phyloP scores from a whole-genome alignment of 2,329 filamentous ascomycete genomes.

The Karstenula rhodostoma region DNA sequence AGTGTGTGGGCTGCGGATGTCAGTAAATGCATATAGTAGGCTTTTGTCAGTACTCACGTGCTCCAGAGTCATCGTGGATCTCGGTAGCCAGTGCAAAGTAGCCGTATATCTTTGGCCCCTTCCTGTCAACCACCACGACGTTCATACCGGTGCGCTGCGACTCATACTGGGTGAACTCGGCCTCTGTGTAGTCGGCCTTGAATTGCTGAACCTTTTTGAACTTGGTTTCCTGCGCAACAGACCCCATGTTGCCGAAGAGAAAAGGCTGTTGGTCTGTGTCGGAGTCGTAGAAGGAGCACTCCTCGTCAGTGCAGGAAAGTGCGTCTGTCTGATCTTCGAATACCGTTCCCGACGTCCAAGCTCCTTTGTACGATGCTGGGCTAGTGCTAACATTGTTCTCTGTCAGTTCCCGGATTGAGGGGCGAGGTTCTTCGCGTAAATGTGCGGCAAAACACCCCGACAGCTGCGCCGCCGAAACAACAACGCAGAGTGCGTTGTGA shows the following conservation, averaged over 20 bases:
- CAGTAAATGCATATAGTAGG: neutral
- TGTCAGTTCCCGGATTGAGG: constrained; percentile 19
- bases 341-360: constrained; percentile 5
- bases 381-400: constrained; percentile 44
- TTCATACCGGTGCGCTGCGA: constrained; percentile 94
- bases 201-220: constrained; percentile 90
- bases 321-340: constrained; percentile 5
- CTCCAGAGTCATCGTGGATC: constrained; percentile 95
- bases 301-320: constrained; percentile 3
- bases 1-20: constrained; percentile 56
- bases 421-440: neutral
- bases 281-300: constrained; percentile 5
- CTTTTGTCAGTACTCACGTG: constrained; percentile 59
- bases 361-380: constrained; percentile 35
- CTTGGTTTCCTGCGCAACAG: constrained; percentile 56
- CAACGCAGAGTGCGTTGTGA: neutral
- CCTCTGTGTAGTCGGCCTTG: constrained; percentile 87
- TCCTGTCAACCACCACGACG: constrained; percentile 87
- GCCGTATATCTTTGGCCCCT: constrained; percentile 93
- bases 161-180: constrained; percentile 92
- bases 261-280: constrained; percentile 14
- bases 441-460: constrained; percentile 8
- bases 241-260: constrained; percentile 37
- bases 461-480: neutral
- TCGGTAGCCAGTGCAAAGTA: constrained; percentile 97